Evolutionary conservation across 1,139 yeast genomes (phyloP), one percentile per base, ranked within the genome.

Genomic region (Yamadazyma oceani): DNA sequence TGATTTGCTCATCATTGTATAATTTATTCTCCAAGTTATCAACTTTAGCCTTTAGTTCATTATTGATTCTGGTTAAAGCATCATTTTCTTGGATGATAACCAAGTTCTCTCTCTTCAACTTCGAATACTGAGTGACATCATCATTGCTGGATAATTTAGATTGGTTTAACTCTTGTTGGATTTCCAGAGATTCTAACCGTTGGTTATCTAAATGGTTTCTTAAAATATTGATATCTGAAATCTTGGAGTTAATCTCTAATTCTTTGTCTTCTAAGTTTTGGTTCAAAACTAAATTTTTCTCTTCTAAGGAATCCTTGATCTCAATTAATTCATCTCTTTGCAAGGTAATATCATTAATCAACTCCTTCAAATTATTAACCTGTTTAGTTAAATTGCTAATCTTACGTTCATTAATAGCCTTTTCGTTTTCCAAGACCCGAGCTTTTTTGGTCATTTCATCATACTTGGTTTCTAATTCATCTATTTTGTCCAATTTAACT

Each of bases 301-400:
- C 58, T 48, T 78, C 81, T 26, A 82, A 55, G 4, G 53, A 52
- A 23, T 70, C 73, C 49, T 78, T 78, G 2, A 74, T 70, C 14
- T 57, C 62, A 36, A 75, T 55, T 29, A 83, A 59, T 22, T 64
- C 57, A 53, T 75, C 78, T 53, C 84, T 64, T 54, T 81, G 78
- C 17, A 49, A 49, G 12, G 72, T 57, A 24, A 80, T 53, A 41
- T 78, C 81, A 28, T 65, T 75, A 39, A 78, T 71, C 7, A 80
- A 63, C 14, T 73, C 73, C 45, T 77, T 77, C 52, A 80, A 59
- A 1, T 75, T 71, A 10, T 58, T 56, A 2, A 78, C 69, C 54
- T 80, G 85, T 29, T 75, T 73, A 34, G 64, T 58, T 44, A 78
- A 62, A 21, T 74, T 73, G 8, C 58, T 63, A n/a, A 78, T 58